Evolutionary conservation across 169 alveolate genomes (phyloP).

Genomic region (Babesia ovis): DNA sequence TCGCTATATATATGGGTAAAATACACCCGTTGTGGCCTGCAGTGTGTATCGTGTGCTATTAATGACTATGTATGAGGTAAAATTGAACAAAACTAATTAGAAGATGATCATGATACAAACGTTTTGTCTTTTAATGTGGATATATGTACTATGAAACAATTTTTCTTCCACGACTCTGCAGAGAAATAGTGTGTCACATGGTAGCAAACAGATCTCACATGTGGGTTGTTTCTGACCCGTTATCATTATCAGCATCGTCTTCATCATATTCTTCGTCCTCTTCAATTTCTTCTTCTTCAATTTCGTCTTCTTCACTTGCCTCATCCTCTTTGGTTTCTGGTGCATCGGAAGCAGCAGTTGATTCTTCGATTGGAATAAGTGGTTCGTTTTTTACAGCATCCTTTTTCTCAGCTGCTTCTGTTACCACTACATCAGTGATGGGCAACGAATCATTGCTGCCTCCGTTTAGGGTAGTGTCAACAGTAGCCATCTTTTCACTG

Average conservation of each 20-base stretch:
- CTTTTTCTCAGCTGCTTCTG: slow-evolving; percentile 12
- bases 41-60: no score
- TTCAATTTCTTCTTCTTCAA: background rate
- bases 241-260: background rate
- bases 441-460: background rate
- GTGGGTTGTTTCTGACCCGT: slow-evolving; percentile 14
- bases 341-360: background rate
- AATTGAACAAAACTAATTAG: no score
- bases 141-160: no score
- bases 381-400: slow-evolving; percentile 5
- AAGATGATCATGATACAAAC: no score
- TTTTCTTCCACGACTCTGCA: no score
- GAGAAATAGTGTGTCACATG: no score
- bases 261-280: background rate
- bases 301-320: slow-evolving; percentile 9
- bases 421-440: slow-evolving; percentile 8
- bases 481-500: background rate
- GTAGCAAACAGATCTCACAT: no score
- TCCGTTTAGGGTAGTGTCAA: slow-evolving; percentile 1
- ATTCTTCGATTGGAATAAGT: background rate
- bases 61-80: no score
- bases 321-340: background rate
- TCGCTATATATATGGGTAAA: background rate
- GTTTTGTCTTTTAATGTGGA: no score
- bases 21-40: background rate